Evolutionary conservation across 805 yeast species (phyloP).

Genomic region (Myxozyma sirexii): DNA sequence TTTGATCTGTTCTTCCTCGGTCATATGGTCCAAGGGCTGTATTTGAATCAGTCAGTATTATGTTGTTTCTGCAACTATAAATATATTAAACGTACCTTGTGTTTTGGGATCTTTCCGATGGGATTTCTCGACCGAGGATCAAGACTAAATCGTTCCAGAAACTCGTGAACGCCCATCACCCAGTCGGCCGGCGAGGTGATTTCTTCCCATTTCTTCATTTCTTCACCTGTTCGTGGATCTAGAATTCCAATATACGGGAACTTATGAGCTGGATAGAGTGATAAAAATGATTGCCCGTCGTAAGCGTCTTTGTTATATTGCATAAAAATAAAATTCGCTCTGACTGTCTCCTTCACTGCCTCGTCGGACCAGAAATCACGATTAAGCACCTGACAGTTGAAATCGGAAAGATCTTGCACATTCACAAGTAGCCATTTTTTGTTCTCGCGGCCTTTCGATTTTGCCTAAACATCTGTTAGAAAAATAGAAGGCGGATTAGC

Average conservation of each 20-base stretch:
- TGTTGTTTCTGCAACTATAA: background rate
- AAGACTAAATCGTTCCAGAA: slow-evolving; percentile 65
- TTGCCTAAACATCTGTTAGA: slow-evolving; percentile 51
- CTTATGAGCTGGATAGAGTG: slow-evolving; percentile 66
- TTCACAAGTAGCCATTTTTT: slow-evolving; percentile 85
- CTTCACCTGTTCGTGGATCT: slow-evolving; percentile 95
- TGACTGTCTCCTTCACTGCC: slow-evolving; percentile 64
- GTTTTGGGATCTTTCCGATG: slow-evolving; percentile 46
- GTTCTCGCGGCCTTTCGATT: slow-evolving; percentile 59
- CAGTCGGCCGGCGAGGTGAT: slow-evolving; percentile 39
- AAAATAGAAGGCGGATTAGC: background rate
- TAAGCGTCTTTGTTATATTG: slow-evolving; percentile 82
- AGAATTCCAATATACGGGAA: slow-evolving; percentile 89
- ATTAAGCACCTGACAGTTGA: slow-evolving; percentile 85
- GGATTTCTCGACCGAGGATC: slow-evolving; percentile 69
- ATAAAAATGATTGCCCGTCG: slow-evolving; percentile 69
- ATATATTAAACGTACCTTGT: slow-evolving; percentile 46
- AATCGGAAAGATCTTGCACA: slow-evolving; percentile 82
- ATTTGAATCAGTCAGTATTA: slow-evolving; percentile 42
- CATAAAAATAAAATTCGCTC: slow-evolving; percentile 72
- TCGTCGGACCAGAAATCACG: slow-evolving; percentile 88
- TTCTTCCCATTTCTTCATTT: slow-evolving; percentile 68
- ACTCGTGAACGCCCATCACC: slow-evolving; percentile 54
- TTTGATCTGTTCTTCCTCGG: slow-evolving; percentile 84
- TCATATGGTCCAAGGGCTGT: slow-evolving; percentile 55